phyloP scores from a whole-genome alignment of 2,329 filamentous ascomycete genomes.

The Cladosporium velox region DNA sequence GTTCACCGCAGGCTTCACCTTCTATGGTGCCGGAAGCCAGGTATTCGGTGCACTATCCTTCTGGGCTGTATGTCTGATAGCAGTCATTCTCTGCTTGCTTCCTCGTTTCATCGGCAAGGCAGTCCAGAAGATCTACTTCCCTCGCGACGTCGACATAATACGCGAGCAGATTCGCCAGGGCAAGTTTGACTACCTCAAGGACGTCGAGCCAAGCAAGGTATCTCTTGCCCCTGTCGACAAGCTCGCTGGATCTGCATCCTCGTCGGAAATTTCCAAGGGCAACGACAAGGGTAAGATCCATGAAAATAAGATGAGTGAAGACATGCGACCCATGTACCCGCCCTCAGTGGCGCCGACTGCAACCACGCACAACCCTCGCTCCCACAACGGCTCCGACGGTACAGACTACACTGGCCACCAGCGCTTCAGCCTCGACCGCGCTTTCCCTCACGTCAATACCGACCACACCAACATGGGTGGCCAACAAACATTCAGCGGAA shows the following conservation, averaged over 20 bases:
- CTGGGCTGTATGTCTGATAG: constrained; percentile 81
- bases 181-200: constrained; percentile 73
- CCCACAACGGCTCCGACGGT: constrained; percentile 89
- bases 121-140: constrained; percentile 90
- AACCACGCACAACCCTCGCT: constrained; percentile 76
- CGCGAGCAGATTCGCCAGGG: constrained; percentile 86
- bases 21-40: constrained; percentile 77
- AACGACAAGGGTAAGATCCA: constrained; percentile 44
- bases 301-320: constrained; percentile 70
- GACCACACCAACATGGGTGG: background rate
- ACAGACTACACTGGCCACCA: constrained; percentile 75
- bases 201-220: constrained; percentile 48
- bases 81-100: constrained; percentile 77
- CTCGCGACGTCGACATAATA: constrained; percentile 90
- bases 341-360: constrained; percentile 79
- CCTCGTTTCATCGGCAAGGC: constrained; percentile 86
- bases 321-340: constrained; percentile 88
- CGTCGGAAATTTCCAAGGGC: constrained; percentile 56
- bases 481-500: constrained; percentile 11
- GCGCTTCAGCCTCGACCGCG: constrained; percentile 42
- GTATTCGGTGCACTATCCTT: constrained; percentile 81
- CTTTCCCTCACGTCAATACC: constrained; percentile 40
- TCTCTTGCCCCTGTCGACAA: constrained; percentile 48
- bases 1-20: constrained; percentile 58
- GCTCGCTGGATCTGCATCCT: constrained; percentile 56